Percentiles rank a stretch among this genome's conserved stretches.
Conservation (phyloP, 2,329 filamentous ascomycete species). For the Penicillium verrucosum region DNA sequence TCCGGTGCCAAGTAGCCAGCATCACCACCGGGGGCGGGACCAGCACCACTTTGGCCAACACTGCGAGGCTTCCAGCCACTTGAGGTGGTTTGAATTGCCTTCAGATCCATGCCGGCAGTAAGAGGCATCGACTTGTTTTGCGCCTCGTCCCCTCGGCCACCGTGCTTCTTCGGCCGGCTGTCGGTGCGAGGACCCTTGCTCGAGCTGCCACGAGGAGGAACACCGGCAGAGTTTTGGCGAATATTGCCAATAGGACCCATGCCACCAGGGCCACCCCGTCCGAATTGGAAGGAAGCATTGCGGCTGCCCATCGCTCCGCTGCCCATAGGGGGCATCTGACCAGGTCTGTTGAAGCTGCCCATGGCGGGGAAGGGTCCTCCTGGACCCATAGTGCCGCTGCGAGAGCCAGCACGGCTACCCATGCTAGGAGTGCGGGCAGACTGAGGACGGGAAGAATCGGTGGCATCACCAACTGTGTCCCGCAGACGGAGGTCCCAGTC, state of each 20-base stretch:
- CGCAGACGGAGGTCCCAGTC: constrained; percentile 90
- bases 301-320: constrained; percentile 62
- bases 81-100: constrained; percentile 69
- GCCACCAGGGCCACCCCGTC: constrained; percentile 54
- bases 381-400: constrained; percentile 30
- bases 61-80: constrained; percentile 88
- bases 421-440: constrained; percentile 51
- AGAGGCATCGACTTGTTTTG: constrained; percentile 86
- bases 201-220: constrained; percentile 63
- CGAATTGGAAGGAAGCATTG: constrained; percentile 48
- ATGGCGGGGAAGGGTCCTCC: constrained; percentile 46
- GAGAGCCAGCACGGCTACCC: constrained; percentile 50
- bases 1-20: constrained; percentile 74
- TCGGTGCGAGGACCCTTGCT: constrained; percentile 46
- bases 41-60: constrained; percentile 50
- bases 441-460: constrained; percentile 59
- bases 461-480: constrained; percentile 74
- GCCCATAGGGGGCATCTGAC: constrained; percentile 63
- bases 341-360: constrained; percentile 63
- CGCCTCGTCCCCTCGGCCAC: constrained; percentile 61
- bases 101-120: constrained; percentile 76
- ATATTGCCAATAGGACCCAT: constrained; percentile 45
- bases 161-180: constrained; percentile 44
- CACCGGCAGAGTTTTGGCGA: neutral
- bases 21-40: constrained; percentile 47